These are phyloP conservation scores for Marchantia polymorpha DNA, from an alignment of 225 moss, liverwort and hornwort genomes.

Conservation along the genomic window DNA sequence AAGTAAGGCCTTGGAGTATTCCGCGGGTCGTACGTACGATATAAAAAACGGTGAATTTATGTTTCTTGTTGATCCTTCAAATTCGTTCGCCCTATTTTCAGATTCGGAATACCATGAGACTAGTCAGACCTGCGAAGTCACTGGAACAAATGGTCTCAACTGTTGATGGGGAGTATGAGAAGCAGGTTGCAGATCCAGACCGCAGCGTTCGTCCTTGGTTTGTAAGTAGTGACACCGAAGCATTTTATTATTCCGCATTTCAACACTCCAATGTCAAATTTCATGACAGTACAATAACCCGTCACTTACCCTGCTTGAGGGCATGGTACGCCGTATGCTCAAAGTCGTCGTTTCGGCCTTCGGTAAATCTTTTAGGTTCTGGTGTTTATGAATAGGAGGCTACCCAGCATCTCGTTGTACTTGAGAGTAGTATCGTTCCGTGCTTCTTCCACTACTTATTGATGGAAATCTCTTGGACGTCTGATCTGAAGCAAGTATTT, in stretches of 20 bases:
- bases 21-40: too few species aligned
- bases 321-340: too few species aligned
- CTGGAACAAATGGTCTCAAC: slow-evolving; percentile 32
- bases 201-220: slow-evolving; percentile 29
- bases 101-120: slow-evolving; percentile 50
- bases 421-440: neutral
- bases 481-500: neutral
- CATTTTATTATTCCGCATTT: neutral
- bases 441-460: neutral
- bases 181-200: slow-evolving; percentile 35
- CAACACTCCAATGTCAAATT: neutral
- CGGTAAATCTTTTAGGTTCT: too few species aligned
- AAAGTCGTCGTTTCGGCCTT: too few species aligned
- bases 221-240: slow-evolving; percentile 26
- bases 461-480: neutral
- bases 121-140: slow-evolving; percentile 62
- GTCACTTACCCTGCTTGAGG: too few species aligned
- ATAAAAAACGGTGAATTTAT: neutral
- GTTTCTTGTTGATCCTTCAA: neutral
- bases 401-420: neutral
- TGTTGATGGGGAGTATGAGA: slow-evolving; percentile 16
- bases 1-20: neutral
- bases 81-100: slow-evolving; percentile 9
- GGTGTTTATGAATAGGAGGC: too few species aligned
- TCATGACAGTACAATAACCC: too few species aligned